These are phyloP conservation scores for Bruguiera hainesii DNA, from an alignment of 441 rosid genomes.

Conservation along the genomic window DNA sequence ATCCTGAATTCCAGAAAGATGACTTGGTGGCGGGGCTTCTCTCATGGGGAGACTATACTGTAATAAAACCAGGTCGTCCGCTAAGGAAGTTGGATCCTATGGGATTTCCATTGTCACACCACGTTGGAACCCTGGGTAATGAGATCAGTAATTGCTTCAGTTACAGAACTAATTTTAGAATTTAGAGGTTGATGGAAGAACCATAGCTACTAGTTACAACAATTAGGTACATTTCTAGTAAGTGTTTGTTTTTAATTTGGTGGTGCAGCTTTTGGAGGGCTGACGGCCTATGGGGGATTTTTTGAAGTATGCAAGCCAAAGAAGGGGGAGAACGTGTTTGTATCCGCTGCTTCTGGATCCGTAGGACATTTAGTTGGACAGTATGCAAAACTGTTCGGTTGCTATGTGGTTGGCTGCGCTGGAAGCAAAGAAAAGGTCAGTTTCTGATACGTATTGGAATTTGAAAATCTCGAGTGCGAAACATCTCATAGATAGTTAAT, in stretches of 20 bases:
- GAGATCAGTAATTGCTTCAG: neutral
- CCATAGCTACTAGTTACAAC: too few relatives aligned
- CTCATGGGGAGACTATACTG: constrained; percentile 49
- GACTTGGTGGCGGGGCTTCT: constrained; percentile 50
- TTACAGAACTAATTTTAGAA: too few relatives aligned
- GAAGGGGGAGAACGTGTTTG: constrained; percentile 52
- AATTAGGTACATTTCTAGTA: too few relatives aligned
- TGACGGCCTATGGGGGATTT: constrained; percentile 53
- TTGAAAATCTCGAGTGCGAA: neutral
- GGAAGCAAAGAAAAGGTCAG: constrained; percentile 49
- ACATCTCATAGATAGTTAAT: neutral
- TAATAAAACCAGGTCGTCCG: constrained; percentile 33
- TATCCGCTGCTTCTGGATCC: constrained; percentile 52
- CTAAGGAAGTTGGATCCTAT: constrained; percentile 49
- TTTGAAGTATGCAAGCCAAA: constrained; percentile 48
- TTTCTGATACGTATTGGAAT: neutral
- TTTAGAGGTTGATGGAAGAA: too few relatives aligned
- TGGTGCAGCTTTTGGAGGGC: constrained; percentile 49
- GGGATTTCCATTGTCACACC: constrained; percentile 57
- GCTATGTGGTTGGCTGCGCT: constrained; percentile 58
- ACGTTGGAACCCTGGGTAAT: constrained; percentile 48
- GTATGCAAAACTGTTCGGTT: constrained; percentile 47
- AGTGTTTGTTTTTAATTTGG: neutral
- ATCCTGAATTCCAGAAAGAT: constrained; percentile 39
- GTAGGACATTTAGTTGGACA: constrained; percentile 61